Evolutionary conservation across 2,329 filamentous ascomycete species (phyloP), one percentile per base, ranked within the genome.

Genomic region (Dothistroma pini): DNA sequence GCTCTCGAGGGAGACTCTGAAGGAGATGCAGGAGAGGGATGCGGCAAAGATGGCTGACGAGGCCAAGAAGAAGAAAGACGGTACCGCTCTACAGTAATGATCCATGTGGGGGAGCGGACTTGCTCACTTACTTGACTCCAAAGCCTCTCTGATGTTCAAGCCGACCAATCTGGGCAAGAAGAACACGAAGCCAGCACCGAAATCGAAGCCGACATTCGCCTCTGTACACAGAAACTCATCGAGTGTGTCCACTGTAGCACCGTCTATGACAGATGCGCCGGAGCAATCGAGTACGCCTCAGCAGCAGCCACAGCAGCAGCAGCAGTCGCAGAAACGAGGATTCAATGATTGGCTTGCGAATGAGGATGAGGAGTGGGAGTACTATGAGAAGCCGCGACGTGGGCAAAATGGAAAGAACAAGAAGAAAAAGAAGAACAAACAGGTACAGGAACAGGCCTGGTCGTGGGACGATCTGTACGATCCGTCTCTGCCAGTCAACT

Each of bases 391-490:
- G 21, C 84, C 89, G 70, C 89, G 90, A 76, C 84, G 86, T 59
- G 86, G 89, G 71, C 86, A 90, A 54, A 90, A 90, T 59, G 89
- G 90, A 62, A 89, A 87, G 77, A 87, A 89, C 76, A 90, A 90
- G 81, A 88, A 87, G 75, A 84, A 85, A 69, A 83, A 86, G 62
- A 82, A 84, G 65, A 80, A 85, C 6, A 79, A 81, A 52, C 75
- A 82, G 32, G 75, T 77, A 5, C 77, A 82, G n/a, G 52, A 63
- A n/a, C 62, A 63, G 52, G 34, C 57, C 38, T 62, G 66, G 63
- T 88, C 96, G 72, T 97, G 92, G 92, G 89, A 96, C 73, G 91
- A 96, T 73, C 84, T 95, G 25, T 97, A 96, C 74, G 93, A 96
- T 70, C 90, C 91, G 0, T 81, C 88, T 11, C 81, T 89, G 44